A percentile compares a stretch with the other conserved stretches of the same genome.
These are phyloP conservation scores for Ustilago lituana DNA, from an alignment of 1,284 basidiomycete genomes.

Conservation along the genomic window DNA sequence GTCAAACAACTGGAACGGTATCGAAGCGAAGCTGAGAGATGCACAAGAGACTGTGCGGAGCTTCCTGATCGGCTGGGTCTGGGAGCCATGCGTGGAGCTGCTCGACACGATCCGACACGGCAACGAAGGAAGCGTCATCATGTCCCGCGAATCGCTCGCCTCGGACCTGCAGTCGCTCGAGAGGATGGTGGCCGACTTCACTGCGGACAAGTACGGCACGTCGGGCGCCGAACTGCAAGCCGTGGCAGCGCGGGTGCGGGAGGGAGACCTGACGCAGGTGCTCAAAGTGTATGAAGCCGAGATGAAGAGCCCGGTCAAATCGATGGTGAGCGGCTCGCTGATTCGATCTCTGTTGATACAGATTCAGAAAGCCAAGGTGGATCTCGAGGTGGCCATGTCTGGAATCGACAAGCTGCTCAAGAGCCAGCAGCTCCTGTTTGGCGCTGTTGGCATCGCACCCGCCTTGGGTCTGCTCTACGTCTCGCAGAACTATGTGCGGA, in stretches of 20 bases:
- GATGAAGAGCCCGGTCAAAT: slow-evolving; percentile 83
- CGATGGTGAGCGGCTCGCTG: slow-evolving; percentile 82
- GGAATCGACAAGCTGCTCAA: slow-evolving; percentile 91
- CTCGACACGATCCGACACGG: slow-evolving; percentile 83
- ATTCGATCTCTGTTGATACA: slow-evolving; percentile 89
- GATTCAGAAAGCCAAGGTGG: slow-evolving; percentile 96
- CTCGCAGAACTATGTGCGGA: slow-evolving; percentile 69
- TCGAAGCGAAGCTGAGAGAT: slow-evolving; percentile 71
- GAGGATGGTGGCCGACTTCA: slow-evolving; percentile 88
- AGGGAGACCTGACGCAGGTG: slow-evolving; percentile 88
- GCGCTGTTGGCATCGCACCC: slow-evolving; percentile 94
- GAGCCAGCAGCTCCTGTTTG: slow-evolving; percentile 95
- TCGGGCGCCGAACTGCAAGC: slow-evolving; percentile 72
- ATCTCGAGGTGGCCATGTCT: slow-evolving; percentile 84
- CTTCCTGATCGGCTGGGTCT: slow-evolving; percentile 85
- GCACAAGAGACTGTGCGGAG: slow-evolving; percentile 77
- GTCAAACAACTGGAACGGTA: slow-evolving; percentile 51
- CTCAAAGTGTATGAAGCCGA: slow-evolving; percentile 90
- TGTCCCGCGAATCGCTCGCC: slow-evolving; percentile 79
- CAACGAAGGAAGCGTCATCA: slow-evolving; percentile 74
- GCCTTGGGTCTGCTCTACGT: slow-evolving; percentile 82
- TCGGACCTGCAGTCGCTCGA: slow-evolving; percentile 88
- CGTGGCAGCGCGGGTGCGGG: slow-evolving; percentile 76
- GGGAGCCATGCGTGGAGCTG: slow-evolving; percentile 85
- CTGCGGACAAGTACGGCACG: slow-evolving; percentile 79